phyloP scores from a whole-genome alignment of 2,329 filamentous ascomycete genomes.

The Xylariaceae sp. region DNA sequence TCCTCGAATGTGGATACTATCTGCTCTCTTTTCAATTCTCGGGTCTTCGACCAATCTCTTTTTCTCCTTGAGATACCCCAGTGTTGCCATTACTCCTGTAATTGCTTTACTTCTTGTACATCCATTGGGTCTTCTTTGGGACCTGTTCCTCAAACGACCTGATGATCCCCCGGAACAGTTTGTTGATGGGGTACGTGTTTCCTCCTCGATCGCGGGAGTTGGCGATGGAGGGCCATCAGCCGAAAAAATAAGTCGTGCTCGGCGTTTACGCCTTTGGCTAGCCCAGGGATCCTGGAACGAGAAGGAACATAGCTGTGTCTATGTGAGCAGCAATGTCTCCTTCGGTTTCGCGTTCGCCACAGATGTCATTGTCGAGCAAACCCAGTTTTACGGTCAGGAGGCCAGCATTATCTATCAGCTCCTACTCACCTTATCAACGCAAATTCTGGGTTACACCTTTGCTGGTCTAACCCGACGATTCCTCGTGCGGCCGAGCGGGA shows the following conservation, averaged over 20 bases:
- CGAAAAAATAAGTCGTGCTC: conserved; percentile 29
- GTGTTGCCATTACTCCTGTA: conserved; percentile 83
- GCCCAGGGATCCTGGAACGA: conserved; percentile 81
- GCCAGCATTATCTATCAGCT: conserved; percentile 74
- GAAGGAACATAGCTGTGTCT: conserved; percentile 84
- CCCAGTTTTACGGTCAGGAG: conserved; percentile 82
- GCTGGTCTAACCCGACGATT: conserved; percentile 78
- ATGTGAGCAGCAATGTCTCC: conserved; percentile 84
- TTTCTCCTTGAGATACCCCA: conserved; percentile 86
- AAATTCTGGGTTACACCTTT: conserved; percentile 82
- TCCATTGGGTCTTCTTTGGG: conserved; percentile 77
- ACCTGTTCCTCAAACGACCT: conserved; percentile 61
- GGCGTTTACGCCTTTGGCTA: conserved; percentile 65
- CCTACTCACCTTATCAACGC: conserved; percentile 78
- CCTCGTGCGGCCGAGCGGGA: conserved; percentile 77
- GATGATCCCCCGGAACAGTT: conserved; percentile 54
- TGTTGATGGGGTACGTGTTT: conserved; percentile 46
- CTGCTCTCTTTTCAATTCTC: conserved; percentile 73
- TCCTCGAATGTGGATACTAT: conserved; percentile 80
- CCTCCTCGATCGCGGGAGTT: conserved; percentile 3
- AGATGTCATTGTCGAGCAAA: conserved; percentile 86
- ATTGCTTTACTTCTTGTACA: conserved; percentile 83
- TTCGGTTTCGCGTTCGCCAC: conserved; percentile 88
- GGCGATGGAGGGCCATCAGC: conserved; percentile 11
- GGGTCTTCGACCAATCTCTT: conserved; percentile 84